Evolutionary conservation across 768 basidiomycete genomes (phyloP), one percentile per base, ranked within the genome.

Genomic region (Royoungia palumana): DNA sequence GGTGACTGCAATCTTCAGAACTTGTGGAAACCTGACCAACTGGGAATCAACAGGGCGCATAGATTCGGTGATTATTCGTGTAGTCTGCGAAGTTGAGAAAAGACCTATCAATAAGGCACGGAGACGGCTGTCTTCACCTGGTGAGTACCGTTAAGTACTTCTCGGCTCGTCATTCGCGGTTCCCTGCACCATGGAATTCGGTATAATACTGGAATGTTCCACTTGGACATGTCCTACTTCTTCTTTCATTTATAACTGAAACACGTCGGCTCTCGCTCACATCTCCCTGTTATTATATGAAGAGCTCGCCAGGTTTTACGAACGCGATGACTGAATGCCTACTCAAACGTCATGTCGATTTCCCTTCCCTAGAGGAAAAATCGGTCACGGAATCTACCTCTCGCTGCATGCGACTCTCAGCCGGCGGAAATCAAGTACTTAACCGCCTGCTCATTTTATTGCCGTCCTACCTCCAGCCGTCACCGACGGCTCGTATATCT

Each of bases 321-420:
- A 61, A 46, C 47, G 5, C 56, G 40, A 63, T 64, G 61, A 49
- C 44, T 8, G 47, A 35, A 58, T 40, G 46, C 37, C 49, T 41
- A 40, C 46, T 39, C 27, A 39, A 52, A 46, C 34, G 27, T 22
- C 48, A 46, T 34, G n/a, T 20, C 35, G 11, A 6, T 32, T 44
- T 50, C 6, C 28, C 39, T 19, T 43, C 12, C 10, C 38, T 21
- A 2, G 41, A 16, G 37, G 46, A 55, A 9, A 51, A 45, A 43
- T 41, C 45, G 30, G 34, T 28, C 20, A 39, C 27, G 44, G 48
- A 52, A 32, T 20, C 19, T 35, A 2, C 39, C 35, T 46, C 50
- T 38, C 22, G 11, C 37, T 35, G 39, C 30, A 32, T 39, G 27
- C 53, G 41, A 30, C 47, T 51, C 11, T 57, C 57, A 10, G 10